A percentile compares a stretch with the other conserved stretches of the same genome.
Conservation (phyloP, 2,329 filamentous ascomycete species). For the Aspergillus piperis region DNA sequence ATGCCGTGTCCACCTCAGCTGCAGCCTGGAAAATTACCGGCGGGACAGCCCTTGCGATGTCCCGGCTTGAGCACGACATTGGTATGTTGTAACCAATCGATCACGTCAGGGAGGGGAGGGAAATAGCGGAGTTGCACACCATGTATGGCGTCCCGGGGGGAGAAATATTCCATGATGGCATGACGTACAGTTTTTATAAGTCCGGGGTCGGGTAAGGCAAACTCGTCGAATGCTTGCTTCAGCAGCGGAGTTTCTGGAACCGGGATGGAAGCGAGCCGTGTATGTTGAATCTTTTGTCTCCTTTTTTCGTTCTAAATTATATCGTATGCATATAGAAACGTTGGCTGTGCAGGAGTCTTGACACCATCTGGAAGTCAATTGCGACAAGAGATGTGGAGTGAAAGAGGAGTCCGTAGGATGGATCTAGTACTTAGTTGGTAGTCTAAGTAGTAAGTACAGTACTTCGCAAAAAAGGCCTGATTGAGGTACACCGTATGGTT, state of each 20-base stretch:
- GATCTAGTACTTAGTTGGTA: not conserved
- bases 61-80: not conserved
- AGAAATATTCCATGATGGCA: conserved; percentile 19
- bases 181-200: conserved; percentile 18
- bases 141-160: conserved; percentile 11
- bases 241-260: conserved; percentile 24
- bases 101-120: conserved; percentile 2
- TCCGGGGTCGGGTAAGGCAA: conserved; percentile 10
- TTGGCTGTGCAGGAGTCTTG: conserved; percentile 9
- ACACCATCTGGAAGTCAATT: too few relatives aligned
- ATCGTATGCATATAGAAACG: conserved; percentile 20
- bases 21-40: not conserved
- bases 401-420: not conserved
- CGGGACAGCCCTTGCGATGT: not conserved
- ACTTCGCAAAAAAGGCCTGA: not conserved
- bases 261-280: conserved; percentile 17
- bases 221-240: conserved; percentile 18
- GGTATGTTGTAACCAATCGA: not conserved
- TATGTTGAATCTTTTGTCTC: conserved; percentile 10
- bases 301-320: not conserved
- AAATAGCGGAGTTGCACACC: conserved; percentile 23
- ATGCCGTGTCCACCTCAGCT: not conserved
- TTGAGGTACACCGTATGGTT: not conserved
- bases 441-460: not conserved
- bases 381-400: too few relatives aligned